Evolutionary conservation across 768 basidiomycete genomes (phyloP).

Genomic region (Lactifluus volemus): DNA sequence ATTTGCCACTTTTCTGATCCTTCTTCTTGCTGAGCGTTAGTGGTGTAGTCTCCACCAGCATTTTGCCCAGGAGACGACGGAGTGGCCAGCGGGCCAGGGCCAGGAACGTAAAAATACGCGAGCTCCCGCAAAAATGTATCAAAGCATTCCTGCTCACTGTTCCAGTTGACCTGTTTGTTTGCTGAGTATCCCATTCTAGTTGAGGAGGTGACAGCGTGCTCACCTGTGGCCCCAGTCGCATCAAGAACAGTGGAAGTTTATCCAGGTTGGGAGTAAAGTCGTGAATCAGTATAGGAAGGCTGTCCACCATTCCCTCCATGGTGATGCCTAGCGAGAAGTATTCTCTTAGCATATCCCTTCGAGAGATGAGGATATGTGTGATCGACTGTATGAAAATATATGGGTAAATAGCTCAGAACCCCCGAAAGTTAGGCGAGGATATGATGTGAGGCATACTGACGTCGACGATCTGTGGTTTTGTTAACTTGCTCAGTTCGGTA

Average conservation of each 20-base stretch:
- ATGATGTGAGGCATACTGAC: constrained; percentile 34
- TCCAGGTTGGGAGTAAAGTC: constrained; percentile 90
- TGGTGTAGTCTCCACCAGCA: constrained; percentile 17
- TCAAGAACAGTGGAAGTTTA: constrained; percentile 79
- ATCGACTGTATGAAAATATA: constrained; percentile 42
- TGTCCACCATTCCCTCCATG: constrained; percentile 56
- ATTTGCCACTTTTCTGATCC: constrained; percentile 77
- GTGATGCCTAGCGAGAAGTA: constrained; percentile 81
- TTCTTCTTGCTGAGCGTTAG: constrained; percentile 29
- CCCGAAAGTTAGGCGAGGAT: not conserved
- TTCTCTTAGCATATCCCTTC: constrained; percentile 80
- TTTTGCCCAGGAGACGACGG: constrained; percentile 11
- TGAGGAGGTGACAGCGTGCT: not conserved
- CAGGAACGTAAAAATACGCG: constrained; percentile 83
- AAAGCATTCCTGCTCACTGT: constrained; percentile 78
- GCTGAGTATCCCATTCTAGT: not conserved
- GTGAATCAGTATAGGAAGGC: constrained; percentile 71
- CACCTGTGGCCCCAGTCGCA: constrained; percentile 86
- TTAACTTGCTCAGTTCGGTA: constrained; percentile 40
- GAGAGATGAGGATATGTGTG: constrained; percentile 43
- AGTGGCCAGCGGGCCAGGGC: constrained; percentile 32
- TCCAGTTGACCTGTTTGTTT: constrained; percentile 75
- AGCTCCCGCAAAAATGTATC: constrained; percentile 78
- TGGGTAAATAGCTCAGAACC: not conserved
- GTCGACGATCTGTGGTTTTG: constrained; percentile 57